Evolutionary conservation across 345 rosid species (phyloP).

Genomic region (Melastoma malabathricum): DNA sequence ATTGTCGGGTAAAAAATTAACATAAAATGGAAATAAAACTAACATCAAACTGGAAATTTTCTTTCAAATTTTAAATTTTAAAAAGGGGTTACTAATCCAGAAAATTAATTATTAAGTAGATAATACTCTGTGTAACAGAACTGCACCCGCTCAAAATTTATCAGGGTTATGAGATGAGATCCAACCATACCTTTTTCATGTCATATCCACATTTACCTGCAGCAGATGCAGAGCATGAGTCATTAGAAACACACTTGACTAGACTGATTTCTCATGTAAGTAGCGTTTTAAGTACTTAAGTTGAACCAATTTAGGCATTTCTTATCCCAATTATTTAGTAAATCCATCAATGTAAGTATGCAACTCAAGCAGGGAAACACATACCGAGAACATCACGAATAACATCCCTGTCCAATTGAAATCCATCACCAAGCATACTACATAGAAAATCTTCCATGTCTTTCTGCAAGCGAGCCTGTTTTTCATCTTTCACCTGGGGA

Average conservation of each 20-base stretch:
- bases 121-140: background rate
- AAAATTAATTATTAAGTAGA: background rate
- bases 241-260: conserved; percentile 6
- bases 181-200: conserved; percentile 32
- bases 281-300: background rate
- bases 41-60: too few relatives aligned
- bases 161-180: conserved; percentile 3
- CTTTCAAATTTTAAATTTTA: too few relatives aligned
- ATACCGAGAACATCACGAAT: conserved; percentile 35
- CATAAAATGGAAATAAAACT: too few relatives aligned
- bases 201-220: conserved; percentile 45
- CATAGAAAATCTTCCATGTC: conserved; percentile 36
- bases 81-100: too few relatives aligned
- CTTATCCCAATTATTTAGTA: background rate
- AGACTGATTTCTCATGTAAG: background rate
- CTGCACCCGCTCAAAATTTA: background rate
- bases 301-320: background rate
- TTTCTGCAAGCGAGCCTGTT: conserved; percentile 15
- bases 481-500: conserved; percentile 6
- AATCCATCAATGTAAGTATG: too few relatives aligned
- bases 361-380: conserved; percentile 4
- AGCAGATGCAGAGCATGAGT: conserved; percentile 11
- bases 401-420: conserved; percentile 23
- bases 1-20: too few relatives aligned
- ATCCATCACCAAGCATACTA: conserved; percentile 42